A percentile compares a stretch with the other conserved stretches of the same genome.
phyloP scores from a whole-genome alignment of 352 stramenopile species.

The Phytophthora ramorum region DNA sequence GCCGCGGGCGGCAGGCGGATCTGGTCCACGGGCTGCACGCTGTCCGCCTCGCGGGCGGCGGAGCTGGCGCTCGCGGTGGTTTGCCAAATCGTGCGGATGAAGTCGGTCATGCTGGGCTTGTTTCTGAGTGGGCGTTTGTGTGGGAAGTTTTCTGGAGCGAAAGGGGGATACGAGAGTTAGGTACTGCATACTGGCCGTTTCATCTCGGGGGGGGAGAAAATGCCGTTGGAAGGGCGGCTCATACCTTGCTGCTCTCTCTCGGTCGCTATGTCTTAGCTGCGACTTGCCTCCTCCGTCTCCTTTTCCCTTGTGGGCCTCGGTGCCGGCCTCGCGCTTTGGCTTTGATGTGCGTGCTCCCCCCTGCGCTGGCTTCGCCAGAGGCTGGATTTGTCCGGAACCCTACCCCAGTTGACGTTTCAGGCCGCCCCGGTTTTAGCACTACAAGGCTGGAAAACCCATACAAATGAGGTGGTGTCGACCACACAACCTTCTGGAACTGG shows the following conservation, averaged over 20 bases:
- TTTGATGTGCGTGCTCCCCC: neutral
- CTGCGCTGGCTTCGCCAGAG: too few relatives aligned
- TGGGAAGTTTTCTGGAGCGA: slow-evolving; percentile 33
- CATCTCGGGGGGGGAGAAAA: slow-evolving; percentile 2
- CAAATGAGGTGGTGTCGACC: slow-evolving; percentile 17
- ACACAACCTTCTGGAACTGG: slow-evolving; percentile 23
- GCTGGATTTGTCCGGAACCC: neutral
- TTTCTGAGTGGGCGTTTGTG: slow-evolving; percentile 8
- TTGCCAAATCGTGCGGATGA: slow-evolving; percentile 78
- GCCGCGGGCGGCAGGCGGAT: slow-evolving; percentile 57
- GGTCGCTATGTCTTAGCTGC: neutral
- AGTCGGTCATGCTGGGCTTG: slow-evolving; percentile 61
- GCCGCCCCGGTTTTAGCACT: too few relatives aligned
- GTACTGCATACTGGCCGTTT: slow-evolving; percentile 25
- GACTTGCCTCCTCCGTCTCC: slow-evolving; percentile 33
- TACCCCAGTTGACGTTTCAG: neutral
- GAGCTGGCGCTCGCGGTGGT: slow-evolving; percentile 19
- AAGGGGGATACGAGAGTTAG: slow-evolving; percentile 15
- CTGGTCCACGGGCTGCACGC: slow-evolving; percentile 59
- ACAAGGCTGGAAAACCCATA: neutral
- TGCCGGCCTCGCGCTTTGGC: slow-evolving; percentile 10
- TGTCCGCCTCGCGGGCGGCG: slow-evolving; percentile 40
- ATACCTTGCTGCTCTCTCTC: slow-evolving; percentile 25
- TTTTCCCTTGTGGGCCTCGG: slow-evolving; percentile 37
- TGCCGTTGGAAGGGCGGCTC: slow-evolving; percentile 22